These are phyloP conservation scores for Wickerhamiella allomyrinae DNA, from an alignment of 805 yeast genomes.

Conservation along the genomic window DNA sequence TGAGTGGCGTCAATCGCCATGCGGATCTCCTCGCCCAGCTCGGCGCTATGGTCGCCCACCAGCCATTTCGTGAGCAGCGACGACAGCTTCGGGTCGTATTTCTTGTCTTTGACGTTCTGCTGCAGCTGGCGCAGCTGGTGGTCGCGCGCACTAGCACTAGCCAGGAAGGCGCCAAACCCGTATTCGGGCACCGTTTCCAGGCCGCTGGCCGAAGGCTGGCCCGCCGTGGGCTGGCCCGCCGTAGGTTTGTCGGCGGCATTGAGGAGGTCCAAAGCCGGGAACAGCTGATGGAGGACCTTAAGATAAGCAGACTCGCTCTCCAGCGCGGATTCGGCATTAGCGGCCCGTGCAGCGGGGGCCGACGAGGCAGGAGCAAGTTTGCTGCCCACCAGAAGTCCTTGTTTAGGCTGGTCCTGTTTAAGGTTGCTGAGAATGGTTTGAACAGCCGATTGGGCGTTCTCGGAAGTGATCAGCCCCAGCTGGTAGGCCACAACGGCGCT, in stretches of 20 bases:
- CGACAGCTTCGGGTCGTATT: constrained; percentile 35
- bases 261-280: constrained; percentile 42
- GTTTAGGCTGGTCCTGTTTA: constrained; percentile 40
- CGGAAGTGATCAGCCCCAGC: constrained; percentile 27
- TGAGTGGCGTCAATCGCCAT: constrained; percentile 23
- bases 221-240: constrained; percentile 27
- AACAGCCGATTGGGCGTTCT: constrained; percentile 31
- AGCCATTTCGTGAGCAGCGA: constrained; percentile 60
- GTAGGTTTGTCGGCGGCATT: constrained; percentile 37
- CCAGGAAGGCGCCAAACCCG: constrained; percentile 68
- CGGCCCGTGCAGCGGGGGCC: not conserved
- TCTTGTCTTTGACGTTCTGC: constrained; percentile 27
- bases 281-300: constrained; percentile 59
- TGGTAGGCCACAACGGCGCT: constrained; percentile 42
- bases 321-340: not conserved
- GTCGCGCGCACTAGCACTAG: constrained; percentile 37
- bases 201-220: too few species aligned
- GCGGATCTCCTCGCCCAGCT: constrained; percentile 9
- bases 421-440: constrained; percentile 39
- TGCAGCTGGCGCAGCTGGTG: constrained; percentile 34
- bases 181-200: constrained; percentile 57
- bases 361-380: constrained; percentile 11
- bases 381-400: constrained; percentile 40
- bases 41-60: constrained; percentile 25
- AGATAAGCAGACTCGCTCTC: constrained; percentile 59